Conservation (phyloP, 305 asterid species). For the Petunia hybrid region DNA sequence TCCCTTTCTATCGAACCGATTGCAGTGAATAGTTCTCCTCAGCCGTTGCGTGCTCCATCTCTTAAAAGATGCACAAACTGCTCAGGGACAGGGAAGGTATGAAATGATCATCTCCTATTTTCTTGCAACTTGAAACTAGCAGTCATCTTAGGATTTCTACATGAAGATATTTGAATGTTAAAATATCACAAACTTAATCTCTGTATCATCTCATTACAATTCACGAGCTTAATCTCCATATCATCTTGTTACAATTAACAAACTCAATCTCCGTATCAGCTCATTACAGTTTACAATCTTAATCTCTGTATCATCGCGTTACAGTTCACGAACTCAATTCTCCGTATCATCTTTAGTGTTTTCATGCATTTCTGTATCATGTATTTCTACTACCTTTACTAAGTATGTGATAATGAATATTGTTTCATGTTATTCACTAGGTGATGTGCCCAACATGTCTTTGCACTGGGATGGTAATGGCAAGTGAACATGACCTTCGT, state of each 20-base stretch:
- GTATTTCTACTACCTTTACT: neutral
- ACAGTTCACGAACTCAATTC: neutral
- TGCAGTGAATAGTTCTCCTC: slow-evolving; percentile 50
- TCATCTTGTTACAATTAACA: neutral
- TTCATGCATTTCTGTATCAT: neutral
- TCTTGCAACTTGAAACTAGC: neutral
- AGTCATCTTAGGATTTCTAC: neutral
- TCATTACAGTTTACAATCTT: neutral
- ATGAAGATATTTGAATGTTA: neutral
- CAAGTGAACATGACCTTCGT: slow-evolving; percentile 89
- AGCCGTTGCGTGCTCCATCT: slow-evolving; percentile 59
- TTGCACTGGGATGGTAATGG: slow-evolving; percentile 96
- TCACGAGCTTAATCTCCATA: neutral
- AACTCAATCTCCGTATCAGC: no score
- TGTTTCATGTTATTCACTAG: slow-evolving; percentile 39
- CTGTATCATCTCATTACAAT: neutral
- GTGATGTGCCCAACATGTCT: slow-evolving; percentile 97
- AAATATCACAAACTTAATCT: neutral
- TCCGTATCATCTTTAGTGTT: neutral
- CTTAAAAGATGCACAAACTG: slow-evolving; percentile 78
- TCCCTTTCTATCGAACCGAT: slow-evolving; percentile 70
- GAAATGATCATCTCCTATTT: neutral
- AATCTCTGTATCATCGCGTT: no score
- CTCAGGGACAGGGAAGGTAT: slow-evolving; percentile 95
- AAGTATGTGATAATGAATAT: slow-evolving; percentile 1